Base-by-base conservation (phyloP, 441 rosid genomes). In the Melastoma candidum region DNA sequence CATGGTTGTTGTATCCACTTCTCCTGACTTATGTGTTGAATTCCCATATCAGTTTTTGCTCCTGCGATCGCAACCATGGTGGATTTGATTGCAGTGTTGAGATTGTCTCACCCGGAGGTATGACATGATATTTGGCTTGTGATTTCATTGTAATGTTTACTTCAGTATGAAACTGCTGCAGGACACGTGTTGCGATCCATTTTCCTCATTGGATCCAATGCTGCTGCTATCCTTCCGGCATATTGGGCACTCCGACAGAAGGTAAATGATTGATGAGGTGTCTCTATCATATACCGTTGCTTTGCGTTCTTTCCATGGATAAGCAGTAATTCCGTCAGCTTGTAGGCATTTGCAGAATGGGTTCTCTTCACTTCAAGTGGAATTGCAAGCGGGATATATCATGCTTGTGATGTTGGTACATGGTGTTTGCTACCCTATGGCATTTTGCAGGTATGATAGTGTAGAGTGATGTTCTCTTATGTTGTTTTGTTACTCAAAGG, bases 271-370 rank as follows among this genome's bases (percentile, higher is more conserved):
- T 32, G 7, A 29, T 7, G 36, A 29, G 36, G 36, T 7, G 36
- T 29, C 36, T 29, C 12, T 39, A 46, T 54, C 8, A 17, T 56
- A 11, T 47, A 52, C 12, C 27, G 17, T 43, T 44, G 26, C 32
- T 44, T 12, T 57, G 10, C 24, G n/a, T 43, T 14, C 59, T 49
- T 65, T 22, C 44, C 27, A 17, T 17, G 24, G 48, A 41, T 8
- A 57, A 24, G 47, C 46, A 61, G 44, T 32, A 25, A 2, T 45
- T 9, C 39, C 13, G 25, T 26, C 6, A 44, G 3, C 4, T 2
- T 68, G 66, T 82, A 93, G 97, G 98, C 92, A 54, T 88, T 81
- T 72, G 69, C 98, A 64, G 98, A 93, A 73, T 88, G 98, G 98
- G 95, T 88, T 53, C 70, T 93, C 60, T 93, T 81, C 73, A 93